phyloP scores from a whole-genome alignment of 345 rosid genomes.

The Moricandia arvensis region DNA sequence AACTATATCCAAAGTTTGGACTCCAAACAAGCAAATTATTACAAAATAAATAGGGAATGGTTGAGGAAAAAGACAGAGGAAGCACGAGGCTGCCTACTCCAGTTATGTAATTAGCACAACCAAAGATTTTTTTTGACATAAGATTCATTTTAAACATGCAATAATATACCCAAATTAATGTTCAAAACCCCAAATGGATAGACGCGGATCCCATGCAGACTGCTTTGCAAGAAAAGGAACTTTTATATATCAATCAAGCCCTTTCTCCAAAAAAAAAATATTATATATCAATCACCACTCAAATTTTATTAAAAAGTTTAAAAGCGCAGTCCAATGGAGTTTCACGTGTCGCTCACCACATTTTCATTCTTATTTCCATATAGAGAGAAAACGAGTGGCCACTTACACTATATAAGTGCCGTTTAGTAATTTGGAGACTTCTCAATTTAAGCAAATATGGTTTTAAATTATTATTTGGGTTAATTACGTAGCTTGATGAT shows the following conservation, averaged over 20 bases:
- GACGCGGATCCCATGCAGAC: conserved; percentile 29
- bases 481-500: not conserved
- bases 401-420: not conserved
- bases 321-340: conserved; percentile 15
- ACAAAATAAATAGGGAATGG: too few species aligned
- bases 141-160: not conserved
- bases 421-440: not conserved
- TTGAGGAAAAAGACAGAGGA: too few species aligned
- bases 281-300: too few species aligned
- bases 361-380: not conserved
- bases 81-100: too few species aligned
- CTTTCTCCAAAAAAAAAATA: too few species aligned
- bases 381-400: conserved; percentile 16
- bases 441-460: not conserved
- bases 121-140: not conserved
- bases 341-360: conserved; percentile 23
- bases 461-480: too few species aligned
- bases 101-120: not conserved
- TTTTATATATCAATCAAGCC: too few species aligned
- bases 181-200: conserved; percentile 18
- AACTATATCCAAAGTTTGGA: too few species aligned
- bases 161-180: not conserved
- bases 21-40: too few species aligned
- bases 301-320: not conserved
- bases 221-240: conserved; percentile 24